phyloP scores from a whole-genome alignment of 2,329 filamentous ascomycete species.

The Fusarium nodosum region DNA sequence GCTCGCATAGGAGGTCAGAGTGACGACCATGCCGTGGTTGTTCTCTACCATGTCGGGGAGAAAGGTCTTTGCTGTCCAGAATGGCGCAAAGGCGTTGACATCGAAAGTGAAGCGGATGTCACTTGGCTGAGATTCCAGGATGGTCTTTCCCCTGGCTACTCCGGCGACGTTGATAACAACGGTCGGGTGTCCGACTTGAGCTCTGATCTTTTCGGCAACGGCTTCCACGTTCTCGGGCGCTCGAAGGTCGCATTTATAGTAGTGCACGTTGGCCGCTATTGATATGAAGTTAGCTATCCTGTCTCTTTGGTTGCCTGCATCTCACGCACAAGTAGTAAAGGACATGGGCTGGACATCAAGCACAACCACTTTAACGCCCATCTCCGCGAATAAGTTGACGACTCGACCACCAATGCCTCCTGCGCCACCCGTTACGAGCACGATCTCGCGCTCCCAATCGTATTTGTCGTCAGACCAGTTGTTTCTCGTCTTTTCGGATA shows the following conservation, averaged over 20 bases:
- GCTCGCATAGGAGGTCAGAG: conserved; percentile 74
- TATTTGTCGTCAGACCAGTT: conserved; percentile 61
- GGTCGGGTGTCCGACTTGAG: conserved; percentile 72
- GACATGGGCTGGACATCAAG: conserved; percentile 76
- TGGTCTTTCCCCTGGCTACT: conserved; percentile 70
- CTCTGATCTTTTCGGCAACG: conserved; percentile 66
- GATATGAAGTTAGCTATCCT: conserved; percentile 19
- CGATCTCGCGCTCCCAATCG: conserved; percentile 77
- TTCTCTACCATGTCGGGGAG: conserved; percentile 72
- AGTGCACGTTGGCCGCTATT: conserved; percentile 68
- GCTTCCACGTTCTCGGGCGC: conserved; percentile 66
- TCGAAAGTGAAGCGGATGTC: conserved; percentile 77
- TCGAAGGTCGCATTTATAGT: conserved; percentile 79
- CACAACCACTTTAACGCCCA: conserved; percentile 76
- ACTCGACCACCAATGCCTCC: conserved; percentile 79
- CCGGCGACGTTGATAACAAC: conserved; percentile 81
- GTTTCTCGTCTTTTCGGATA: conserved; percentile 54
- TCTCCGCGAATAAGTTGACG: conserved; percentile 74
- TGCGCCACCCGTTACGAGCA: conserved; percentile 80
- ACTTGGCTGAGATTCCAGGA: conserved; percentile 69
- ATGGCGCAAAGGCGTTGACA: conserved; percentile 78
- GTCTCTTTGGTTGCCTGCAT: conserved; percentile 4
- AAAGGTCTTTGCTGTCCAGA: conserved; percentile 75
- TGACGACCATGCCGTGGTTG: conserved; percentile 81
- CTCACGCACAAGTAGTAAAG: conserved; percentile 62